Evolutionary conservation across 495 filamentous ascomycete genomes (phyloP), one percentile per base, ranked within the genome.

Genomic region (Penicillium bovifimosum): DNA sequence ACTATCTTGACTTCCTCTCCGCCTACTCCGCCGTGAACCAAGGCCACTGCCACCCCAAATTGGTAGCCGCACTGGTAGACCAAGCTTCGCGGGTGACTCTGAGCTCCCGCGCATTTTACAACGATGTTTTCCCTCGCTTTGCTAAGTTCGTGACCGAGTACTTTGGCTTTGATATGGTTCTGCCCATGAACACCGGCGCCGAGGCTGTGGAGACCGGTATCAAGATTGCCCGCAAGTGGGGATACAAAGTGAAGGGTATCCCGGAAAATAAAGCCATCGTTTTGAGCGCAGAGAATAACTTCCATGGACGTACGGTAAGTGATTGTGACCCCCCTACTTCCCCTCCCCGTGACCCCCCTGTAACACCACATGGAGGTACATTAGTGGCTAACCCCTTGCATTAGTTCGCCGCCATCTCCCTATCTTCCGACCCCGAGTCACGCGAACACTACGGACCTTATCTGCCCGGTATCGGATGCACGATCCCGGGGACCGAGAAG

Each of bases 1-100:
- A 93, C 64, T 99, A 99, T 71, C 85, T 97, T 59, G 93, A 99
- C 71, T 97, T 96, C 77, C 83, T 99, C 43, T 96, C 91, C 41
- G 95, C 93, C 49, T 99, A 99, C 80, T 91, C 87, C 44, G 93
- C 93, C 43, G 90, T 99, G 65, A 99, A 99, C 74, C 93, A 99
- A 69, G 93, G 93, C 53, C 93, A 99, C 73, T 99, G 92, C 66
- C 95, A 99, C 74, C 95, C 92, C 8, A 91, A 93, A 72, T 81
- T 99, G 43, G 80, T 99, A 54, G 86, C 87, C 53, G 91, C 91
- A 24, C 76, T 99, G 45, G 85, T 85, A 35, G 88, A 96, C 53
- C 93, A 99, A 71, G 95, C 93, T 38, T 83, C 84, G 53, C 84
- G 91, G 14, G 72, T 99, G 68, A 96, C 93, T 2, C 80, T 99